Conservation (phyloP, 352 stramenopile species). For the Globisporangium canariense region DNA sequence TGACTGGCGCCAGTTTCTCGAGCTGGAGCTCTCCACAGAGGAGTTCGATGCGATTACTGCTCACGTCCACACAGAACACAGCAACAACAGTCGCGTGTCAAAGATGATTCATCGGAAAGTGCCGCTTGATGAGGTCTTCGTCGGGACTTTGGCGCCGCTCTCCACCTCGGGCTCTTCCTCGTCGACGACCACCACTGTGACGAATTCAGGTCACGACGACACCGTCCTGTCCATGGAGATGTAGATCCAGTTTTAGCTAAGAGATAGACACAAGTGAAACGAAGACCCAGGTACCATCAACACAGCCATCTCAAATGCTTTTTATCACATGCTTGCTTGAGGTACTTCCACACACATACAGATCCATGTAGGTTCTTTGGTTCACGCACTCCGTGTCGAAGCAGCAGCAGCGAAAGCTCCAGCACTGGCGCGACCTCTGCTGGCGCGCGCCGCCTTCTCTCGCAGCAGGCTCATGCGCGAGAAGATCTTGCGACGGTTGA, state of each 20-base stretch:
- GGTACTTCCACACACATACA: neutral
- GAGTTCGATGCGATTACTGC: conserved; percentile 45
- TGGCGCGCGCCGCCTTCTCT: conserved; percentile 32
- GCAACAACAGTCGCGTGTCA: conserved; percentile 14
- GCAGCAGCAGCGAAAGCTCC: neutral
- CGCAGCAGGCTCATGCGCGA: conserved; percentile 71
- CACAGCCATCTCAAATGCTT: neutral
- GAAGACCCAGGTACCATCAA: neutral
- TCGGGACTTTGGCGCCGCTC: conserved; percentile 25
- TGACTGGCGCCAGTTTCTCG: conserved; percentile 55
- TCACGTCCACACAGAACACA: conserved; percentile 14
- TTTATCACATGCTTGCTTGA: neutral
- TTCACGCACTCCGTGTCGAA: neutral
- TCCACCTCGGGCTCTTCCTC: neutral
- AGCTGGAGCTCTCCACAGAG: conserved; percentile 50
- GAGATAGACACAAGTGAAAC: neutral
- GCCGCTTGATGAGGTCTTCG: conserved; percentile 34
- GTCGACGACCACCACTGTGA: neutral
- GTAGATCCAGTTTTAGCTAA: neutral
- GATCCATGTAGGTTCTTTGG: neutral
- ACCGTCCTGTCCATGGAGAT: conserved; percentile 10
- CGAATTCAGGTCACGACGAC: neutral
- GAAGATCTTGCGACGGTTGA: conserved; percentile 78
- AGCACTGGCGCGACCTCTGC: neutral
- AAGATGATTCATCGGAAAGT: conserved; percentile 28